Evolutionary conservation across 1,284 basidiomycete genomes (phyloP).

Genomic region (Sporisorium iseilematis-ciliati): DNA sequence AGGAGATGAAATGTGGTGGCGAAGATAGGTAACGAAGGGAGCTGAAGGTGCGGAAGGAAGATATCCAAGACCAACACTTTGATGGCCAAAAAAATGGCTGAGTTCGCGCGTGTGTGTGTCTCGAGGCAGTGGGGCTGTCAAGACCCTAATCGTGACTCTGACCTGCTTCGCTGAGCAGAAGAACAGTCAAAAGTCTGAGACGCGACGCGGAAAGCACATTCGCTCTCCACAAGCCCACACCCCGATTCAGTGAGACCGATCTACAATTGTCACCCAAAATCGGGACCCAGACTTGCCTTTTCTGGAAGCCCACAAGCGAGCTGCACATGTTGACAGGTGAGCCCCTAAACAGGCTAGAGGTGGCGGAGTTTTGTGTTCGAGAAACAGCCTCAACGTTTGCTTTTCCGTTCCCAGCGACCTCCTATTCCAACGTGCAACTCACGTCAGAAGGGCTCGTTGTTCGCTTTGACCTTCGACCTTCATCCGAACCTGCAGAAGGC

Average conservation of each 20-base stretch:
- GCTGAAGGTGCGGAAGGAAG: conserved; percentile 10
- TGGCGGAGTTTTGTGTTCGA: conserved; percentile 25
- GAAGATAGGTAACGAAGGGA: neutral
- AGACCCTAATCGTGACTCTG: conserved; percentile 7
- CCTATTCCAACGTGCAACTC: conserved; percentile 19
- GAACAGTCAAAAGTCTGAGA: neutral
- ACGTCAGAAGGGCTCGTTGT: neutral
- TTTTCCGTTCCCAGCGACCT: conserved; percentile 19
- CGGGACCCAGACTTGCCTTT: conserved; percentile 15
- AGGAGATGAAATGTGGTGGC: neutral
- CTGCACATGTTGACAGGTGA: conserved; percentile 27
- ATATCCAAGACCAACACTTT: conserved; percentile 38
- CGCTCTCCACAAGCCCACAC: neutral
- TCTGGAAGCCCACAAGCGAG: conserved; percentile 19
- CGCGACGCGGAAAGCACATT: conserved; percentile 34
- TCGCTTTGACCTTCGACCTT: conserved; percentile 6
- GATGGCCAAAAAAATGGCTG: conserved; percentile 9
- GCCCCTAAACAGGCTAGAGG: conserved; percentile 28
- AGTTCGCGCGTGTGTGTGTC: conserved; percentile 8
- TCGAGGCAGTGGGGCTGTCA: conserved; percentile 4
- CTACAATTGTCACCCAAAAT: no score
- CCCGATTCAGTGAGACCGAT: no score
- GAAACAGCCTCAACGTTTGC: conserved; percentile 6
- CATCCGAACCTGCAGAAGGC: neutral
- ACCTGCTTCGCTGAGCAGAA: neutral